These are phyloP conservation scores for Trametes sanguinea DNA, from an alignment of 768 basidiomycete species.

Conservation along the genomic window DNA sequence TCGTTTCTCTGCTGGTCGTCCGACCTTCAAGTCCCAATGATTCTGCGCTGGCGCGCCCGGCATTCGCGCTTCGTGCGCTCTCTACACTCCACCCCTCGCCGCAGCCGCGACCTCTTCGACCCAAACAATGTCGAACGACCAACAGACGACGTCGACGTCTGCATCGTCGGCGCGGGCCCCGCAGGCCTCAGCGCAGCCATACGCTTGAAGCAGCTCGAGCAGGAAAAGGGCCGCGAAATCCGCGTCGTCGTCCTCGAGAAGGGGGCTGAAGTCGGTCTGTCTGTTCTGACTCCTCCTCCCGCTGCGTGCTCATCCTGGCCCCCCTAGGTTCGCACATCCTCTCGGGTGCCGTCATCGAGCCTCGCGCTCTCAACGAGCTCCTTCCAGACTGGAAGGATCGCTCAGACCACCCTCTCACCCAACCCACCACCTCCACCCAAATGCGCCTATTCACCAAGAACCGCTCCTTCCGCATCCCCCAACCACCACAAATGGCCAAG, in stretches of 20 bases:
- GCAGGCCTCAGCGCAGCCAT: slow-evolving; percentile 97
- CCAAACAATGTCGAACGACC: slow-evolving; percentile 71
- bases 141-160: slow-evolving; percentile 94
- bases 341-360: slow-evolving; percentile 94
- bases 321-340: slow-evolving; percentile 85
- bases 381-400: slow-evolving; percentile 79
- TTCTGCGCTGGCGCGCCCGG: not conserved
- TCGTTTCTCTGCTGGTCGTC: too few species aligned
- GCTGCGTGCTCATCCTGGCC: not conserved
- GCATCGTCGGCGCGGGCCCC: slow-evolving; percentile 95
- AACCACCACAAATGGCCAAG: slow-evolving; percentile 97
- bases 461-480: slow-evolving; percentile 78
- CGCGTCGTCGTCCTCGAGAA: slow-evolving; percentile 96
- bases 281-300: not conserved
- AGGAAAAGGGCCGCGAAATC: slow-evolving; percentile 75
- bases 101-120: slow-evolving; percentile 47
- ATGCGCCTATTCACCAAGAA: slow-evolving; percentile 86
- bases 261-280: slow-evolving; percentile 87
- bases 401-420: slow-evolving; percentile 74
- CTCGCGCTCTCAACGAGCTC: slow-evolving; percentile 86
- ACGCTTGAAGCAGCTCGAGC: slow-evolving; percentile 88
- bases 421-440: slow-evolving; percentile 70
- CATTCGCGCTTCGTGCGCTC: slow-evolving; percentile 9
- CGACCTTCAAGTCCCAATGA: not conserved
- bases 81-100: slow-evolving; percentile 31